Percentiles rank a stretch among this genome's conserved stretches.
Evolutionary conservation across 1,284 basidiomycete genomes (phyloP).

Genomic region (Prillingera fragicola): DNA sequence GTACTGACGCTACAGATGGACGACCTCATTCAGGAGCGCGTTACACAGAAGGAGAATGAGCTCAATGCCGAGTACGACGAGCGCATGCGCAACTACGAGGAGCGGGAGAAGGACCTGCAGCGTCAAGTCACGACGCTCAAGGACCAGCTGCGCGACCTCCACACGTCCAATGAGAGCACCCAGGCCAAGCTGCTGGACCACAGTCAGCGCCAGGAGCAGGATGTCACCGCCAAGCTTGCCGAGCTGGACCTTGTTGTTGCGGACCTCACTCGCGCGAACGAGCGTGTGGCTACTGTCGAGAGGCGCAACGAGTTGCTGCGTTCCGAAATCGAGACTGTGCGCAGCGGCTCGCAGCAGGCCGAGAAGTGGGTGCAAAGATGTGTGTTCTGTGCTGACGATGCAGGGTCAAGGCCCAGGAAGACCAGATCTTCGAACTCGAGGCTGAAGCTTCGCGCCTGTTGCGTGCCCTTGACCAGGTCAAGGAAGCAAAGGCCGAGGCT

Average conservation of each 20-base stretch:
- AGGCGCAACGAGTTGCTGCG: constrained; percentile 87
- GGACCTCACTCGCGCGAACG: constrained; percentile 88
- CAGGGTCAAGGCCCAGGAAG: constrained; percentile 67
- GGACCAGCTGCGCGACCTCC: constrained; percentile 81
- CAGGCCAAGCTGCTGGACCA: constrained; percentile 87
- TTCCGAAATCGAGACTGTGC: constrained; percentile 83
- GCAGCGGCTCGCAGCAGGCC: constrained; percentile 69
- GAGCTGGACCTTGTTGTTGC: constrained; percentile 89
- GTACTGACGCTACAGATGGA: constrained; percentile 70
- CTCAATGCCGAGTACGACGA: constrained; percentile 95
- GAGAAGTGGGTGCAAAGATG: constrained; percentile 64
- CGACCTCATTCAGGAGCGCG: constrained; percentile 74
- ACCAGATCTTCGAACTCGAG: constrained; percentile 66
- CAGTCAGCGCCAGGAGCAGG: constrained; percentile 82
- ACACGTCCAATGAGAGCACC: constrained; percentile 81
- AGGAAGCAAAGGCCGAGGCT: constrained; percentile 54
- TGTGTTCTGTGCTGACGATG: background rate
- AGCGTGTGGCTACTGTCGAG: constrained; percentile 83
- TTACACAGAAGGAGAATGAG: constrained; percentile 86
- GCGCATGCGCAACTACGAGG: constrained; percentile 87
- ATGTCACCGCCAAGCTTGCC: constrained; percentile 76
- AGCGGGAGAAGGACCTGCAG: constrained; percentile 84
- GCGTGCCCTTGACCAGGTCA: constrained; percentile 64
- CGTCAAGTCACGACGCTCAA: constrained; percentile 77
- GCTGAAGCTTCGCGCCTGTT: constrained; percentile 66